Base-by-base conservation (phyloP, 192 early-diverging fungal species). In the Diversispora eburnea region DNA sequence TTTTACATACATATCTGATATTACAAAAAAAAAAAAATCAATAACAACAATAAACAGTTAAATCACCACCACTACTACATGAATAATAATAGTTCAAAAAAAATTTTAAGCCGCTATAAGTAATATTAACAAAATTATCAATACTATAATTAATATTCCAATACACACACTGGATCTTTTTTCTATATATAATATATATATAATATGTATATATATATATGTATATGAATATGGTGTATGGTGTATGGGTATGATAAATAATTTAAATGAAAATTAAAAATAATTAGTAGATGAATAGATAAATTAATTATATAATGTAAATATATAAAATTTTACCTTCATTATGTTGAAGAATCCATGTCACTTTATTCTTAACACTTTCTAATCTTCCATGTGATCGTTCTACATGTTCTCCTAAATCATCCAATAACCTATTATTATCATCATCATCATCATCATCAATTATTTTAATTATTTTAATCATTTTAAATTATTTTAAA, bases 351-450 rank as follows among this genome's bases (percentile, higher is more conserved):
- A 88, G 77, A 67, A 88, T 81, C 63, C 81, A 72, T 58, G 77
- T 77, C 55, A 88, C 82, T n/a, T 83, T 74, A 51, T 69, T 81
- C 84, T 86, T 86, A 1, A 84, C 83, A 48, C 77, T 74, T 19
- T 78, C 80, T 8, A 88, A 65, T 46, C 79, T 67, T 20, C 79
- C 77, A 47, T 81, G 59, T 0, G 84, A 80, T 43, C 76, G 45
- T 55, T 88, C 87, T 2, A 86, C 82, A 59, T 84, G 84, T 17
- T 84, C 80, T 25, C 82, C 87, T 65, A 88, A 67, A 43, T 88
- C 87, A 64, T 85, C 83, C 55, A 88, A 72, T 15, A 88, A 57
- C 8, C 80, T 80, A 74, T 33, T 12, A 47, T 45, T 59, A 17
- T 48, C n/a, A n/a, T n/a, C n/a, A n/a, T n/a, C n/a, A n/a, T n/a